phyloP scores from a whole-genome alignment of 192 early-diverging fungal genomes.

The Coemansia sp. region DNA sequence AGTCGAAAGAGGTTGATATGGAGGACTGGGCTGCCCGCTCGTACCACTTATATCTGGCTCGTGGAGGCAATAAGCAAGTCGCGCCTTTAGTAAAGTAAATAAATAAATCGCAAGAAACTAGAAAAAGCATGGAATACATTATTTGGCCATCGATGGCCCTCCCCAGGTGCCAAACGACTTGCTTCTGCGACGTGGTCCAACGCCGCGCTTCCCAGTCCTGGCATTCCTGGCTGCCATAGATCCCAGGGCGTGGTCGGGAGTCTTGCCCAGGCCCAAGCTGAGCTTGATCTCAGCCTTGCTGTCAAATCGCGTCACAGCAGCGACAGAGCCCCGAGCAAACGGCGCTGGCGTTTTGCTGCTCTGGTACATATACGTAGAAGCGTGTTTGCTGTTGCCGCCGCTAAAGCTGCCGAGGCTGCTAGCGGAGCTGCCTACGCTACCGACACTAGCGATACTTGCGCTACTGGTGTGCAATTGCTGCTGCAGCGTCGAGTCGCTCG shows the following conservation, averaged over 20 bases:
- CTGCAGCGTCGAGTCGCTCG: conserved; percentile 25
- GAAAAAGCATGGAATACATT: background rate
- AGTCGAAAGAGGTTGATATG: conserved; percentile 73
- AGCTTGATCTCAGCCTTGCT: conserved; percentile 20
- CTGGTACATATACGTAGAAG: conserved; percentile 1
- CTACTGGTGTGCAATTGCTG: conserved; percentile 1
- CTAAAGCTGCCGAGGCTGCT: background rate
- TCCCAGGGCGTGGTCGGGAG: background rate
- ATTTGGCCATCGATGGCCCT: background rate
- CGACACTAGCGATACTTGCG: background rate
- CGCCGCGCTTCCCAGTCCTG: conserved; percentile 7
- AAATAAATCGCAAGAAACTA: background rate
- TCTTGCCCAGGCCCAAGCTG: conserved; percentile 28
- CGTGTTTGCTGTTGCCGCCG: background rate
- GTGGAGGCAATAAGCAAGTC: conserved; percentile 7
- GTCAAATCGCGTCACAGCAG: conserved; percentile 14
- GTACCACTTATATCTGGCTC: conserved; percentile 37
- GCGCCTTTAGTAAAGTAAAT: background rate
- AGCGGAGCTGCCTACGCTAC: background rate
- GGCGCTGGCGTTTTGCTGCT: background rate
- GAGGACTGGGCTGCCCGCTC: conserved; percentile 72
- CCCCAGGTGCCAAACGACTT: conserved; percentile 36
- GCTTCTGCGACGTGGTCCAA: conserved; percentile 26
- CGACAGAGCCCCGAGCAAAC: background rate
- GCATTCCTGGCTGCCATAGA: background rate